phyloP scores from a whole-genome alignment of 805 yeast species.

The Saccharomycopsis sp. region DNA sequence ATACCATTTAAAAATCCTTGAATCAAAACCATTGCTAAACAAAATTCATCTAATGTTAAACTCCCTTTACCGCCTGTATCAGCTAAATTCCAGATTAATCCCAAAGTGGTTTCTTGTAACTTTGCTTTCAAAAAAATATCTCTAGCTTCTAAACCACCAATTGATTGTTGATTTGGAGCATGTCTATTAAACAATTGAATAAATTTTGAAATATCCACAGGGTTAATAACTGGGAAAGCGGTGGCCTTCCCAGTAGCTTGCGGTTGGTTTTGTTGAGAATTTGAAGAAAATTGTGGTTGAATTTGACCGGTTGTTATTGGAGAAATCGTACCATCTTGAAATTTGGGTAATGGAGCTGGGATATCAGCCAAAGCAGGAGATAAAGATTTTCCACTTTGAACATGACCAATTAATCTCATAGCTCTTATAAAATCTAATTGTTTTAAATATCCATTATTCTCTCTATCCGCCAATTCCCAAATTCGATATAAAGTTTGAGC shows the following conservation, averaged over 20 bases:
- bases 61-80: conserved; percentile 72
- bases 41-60: conserved; percentile 67
- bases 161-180: conserved; percentile 39
- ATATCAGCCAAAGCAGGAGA: conserved; percentile 44
- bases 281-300: conserved; percentile 25
- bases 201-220: conserved; percentile 55
- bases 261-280: conserved; percentile 3
- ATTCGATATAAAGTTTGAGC: conserved; percentile 77
- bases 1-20: conserved; percentile 69
- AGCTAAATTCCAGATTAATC: conserved; percentile 83
- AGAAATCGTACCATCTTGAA: conserved; percentile 7
- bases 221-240: conserved; percentile 33
- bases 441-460: conserved; percentile 76
- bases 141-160: conserved; percentile 76
- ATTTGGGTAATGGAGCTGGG: conserved; percentile 49
- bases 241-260: conserved; percentile 37
- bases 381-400: conserved; percentile 64
- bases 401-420: conserved; percentile 81
- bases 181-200: conserved; percentile 69
- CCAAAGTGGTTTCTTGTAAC: conserved; percentile 67
- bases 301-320: conserved; percentile 23
- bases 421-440: conserved; percentile 79
- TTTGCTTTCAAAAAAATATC: conserved; percentile 85
- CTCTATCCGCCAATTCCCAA: conserved; percentile 93
- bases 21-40: conserved; percentile 91